Base-by-base conservation (phyloP, 2,329 filamentous ascomycete species). In the Phyllosticta citrichinensis region DNA sequence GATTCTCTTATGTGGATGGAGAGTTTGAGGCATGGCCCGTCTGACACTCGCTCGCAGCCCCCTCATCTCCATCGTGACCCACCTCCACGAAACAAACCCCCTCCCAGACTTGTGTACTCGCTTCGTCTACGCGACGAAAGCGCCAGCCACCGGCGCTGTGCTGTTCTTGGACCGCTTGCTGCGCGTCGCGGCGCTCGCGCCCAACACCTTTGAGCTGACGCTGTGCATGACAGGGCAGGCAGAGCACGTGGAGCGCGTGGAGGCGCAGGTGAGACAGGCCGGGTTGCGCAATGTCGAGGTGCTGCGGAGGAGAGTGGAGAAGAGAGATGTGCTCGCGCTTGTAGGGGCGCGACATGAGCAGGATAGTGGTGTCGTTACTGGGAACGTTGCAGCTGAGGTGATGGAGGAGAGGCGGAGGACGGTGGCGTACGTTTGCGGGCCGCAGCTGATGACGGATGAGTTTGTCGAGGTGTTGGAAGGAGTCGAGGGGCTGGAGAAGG, bases 51-150 rank as follows among this genome's bases (percentile, higher is more conserved):
- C 2, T 10, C 22, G n/a, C 35, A 84, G 82, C 67, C 89, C 89
- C 0, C 75, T 93, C 5, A 82, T 91, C 61, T 89, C 88, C 60
- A 93, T 93, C 71, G 75, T 91, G 56, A 79, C 82, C 17, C 80
- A 82, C 63, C 75, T 91, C 6, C 78, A 78, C 24, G 3, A 47
- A n/a, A 73, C 81, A 2, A 47, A 54, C 19, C 67, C 70, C 47
- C 65, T 68, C 62, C 68, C 66, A 58, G 75, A 72, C 61, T 67
- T 11, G 59, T 70, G 82, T 14, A 80, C 89, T 17, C 76, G 79
- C 52, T 77, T 91, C 62, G 66, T 92, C 33, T 92, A 92, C 70
- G 82, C 82, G 2, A 82, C 77, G 19, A 81, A 80, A 64, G 69
- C 55, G 66, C 69, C n/a, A 12, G 60, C 62, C 22, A 65, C 47